These are phyloP conservation scores for Pseudocercospora vitis DNA, from an alignment of 2,329 filamentous ascomycete genomes.

Conservation along the genomic window DNA sequence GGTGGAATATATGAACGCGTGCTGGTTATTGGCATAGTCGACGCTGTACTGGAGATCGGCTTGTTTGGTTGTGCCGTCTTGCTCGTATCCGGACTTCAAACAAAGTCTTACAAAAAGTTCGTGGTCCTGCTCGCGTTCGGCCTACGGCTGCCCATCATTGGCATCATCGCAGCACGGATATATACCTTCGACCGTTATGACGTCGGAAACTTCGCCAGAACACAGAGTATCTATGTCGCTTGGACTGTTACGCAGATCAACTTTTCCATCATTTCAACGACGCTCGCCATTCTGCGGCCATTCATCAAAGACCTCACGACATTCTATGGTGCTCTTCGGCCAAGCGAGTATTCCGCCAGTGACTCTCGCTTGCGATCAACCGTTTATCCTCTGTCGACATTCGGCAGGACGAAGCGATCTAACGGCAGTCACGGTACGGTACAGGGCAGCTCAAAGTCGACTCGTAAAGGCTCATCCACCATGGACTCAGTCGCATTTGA, in stretches of 20 bases:
- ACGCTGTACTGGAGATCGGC: conserved; percentile 19
- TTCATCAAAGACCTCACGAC: conserved; percentile 22
- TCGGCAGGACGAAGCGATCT: conserved; percentile 8
- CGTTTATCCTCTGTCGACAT: conserved; percentile 12
- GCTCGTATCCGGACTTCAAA: conserved; percentile 17
- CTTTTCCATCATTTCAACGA: conserved; percentile 20
- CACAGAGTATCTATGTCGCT: conserved; percentile 18
- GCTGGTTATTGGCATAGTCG: conserved; percentile 12
- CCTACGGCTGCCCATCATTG: conserved; percentile 19
- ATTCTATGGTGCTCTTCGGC: conserved; percentile 19
- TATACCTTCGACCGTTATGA: conserved; percentile 9
- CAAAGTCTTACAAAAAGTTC: conserved; percentile 17
- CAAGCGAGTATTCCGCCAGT: conserved; percentile 12
- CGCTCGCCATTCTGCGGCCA: conserved; percentile 14
- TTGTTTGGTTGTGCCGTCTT: conserved; percentile 17
- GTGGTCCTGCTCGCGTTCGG: conserved; percentile 22
- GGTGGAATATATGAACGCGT: conserved; percentile 11
- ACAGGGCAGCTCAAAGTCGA: background rate
- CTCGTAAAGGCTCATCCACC: background rate
- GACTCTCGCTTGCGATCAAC: conserved; percentile 5
- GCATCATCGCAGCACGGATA: conserved; percentile 18
- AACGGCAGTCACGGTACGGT: background rate
- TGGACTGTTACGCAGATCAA: conserved; percentile 25
- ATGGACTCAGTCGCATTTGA: conserved; percentile 11
- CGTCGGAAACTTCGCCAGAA: conserved; percentile 13